A percentile compares a stretch with the other conserved stretches of the same genome.
These are phyloP conservation scores for Oryza nivara DNA, from an alignment of 176 grass and related monocot species.

Conservation along the genomic window DNA sequence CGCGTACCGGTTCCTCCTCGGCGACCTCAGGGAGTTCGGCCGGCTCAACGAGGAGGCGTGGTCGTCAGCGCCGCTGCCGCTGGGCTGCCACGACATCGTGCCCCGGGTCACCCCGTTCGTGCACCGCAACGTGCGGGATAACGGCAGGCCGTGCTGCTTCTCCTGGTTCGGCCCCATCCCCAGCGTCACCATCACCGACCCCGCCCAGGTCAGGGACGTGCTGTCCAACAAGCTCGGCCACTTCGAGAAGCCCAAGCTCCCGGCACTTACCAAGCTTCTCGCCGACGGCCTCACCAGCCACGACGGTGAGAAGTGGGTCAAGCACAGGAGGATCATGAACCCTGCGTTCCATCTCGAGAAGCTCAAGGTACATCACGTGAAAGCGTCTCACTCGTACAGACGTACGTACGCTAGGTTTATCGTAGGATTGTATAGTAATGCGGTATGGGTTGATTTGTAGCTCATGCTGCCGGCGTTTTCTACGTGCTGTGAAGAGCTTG, in stretches of 20 bases:
- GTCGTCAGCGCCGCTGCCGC: slow-evolving; percentile 49
- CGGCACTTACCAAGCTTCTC: slow-evolving; percentile 30
- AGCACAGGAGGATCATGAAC: slow-evolving; percentile 63
- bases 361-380: not conserved
- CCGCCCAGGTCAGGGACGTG: slow-evolving; percentile 41
- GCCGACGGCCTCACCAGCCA: slow-evolving; percentile 16
- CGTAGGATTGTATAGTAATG: not conserved
- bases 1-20: slow-evolving; percentile 47
- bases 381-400: not conserved
- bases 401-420: not conserved
- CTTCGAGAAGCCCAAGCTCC: slow-evolving; percentile 37
- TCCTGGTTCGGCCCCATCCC: slow-evolving; percentile 64
- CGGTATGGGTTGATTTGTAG: slow-evolving; percentile 29
- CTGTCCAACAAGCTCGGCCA: slow-evolving; percentile 56
- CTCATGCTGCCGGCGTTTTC: slow-evolving; percentile 64
- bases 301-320: slow-evolving; percentile 69
- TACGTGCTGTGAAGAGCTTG: slow-evolving; percentile 54
- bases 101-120: slow-evolving; percentile 43
- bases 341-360: slow-evolving; percentile 61
- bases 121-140: slow-evolving; percentile 29
- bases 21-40: slow-evolving; percentile 48
- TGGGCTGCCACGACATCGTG: slow-evolving; percentile 53
- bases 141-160: slow-evolving; percentile 60
- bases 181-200: slow-evolving; percentile 49
- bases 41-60: slow-evolving; percentile 45